These are phyloP conservation scores for Moricandia moricandioides DNA, from an alignment of 345 rosid species.

Conservation along the genomic window DNA sequence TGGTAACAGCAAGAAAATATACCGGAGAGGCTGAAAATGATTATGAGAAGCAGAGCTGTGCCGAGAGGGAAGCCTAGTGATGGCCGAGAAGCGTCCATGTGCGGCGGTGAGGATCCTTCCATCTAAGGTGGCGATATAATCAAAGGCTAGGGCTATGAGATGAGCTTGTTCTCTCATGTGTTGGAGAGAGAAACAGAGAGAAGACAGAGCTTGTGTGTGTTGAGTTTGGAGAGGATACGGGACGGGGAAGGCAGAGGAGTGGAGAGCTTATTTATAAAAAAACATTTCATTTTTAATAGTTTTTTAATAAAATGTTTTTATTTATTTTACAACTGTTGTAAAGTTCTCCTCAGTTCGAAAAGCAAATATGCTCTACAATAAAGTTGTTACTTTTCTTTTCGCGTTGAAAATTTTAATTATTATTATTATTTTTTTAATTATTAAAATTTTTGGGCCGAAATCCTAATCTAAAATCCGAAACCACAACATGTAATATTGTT, in stretches of 20 bases:
- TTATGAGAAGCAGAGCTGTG: conserved; percentile 77
- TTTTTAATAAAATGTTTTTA: not conserved
- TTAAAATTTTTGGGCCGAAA: too few species aligned
- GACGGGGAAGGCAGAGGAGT: conserved; percentile 12
- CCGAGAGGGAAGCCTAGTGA: conserved; percentile 94
- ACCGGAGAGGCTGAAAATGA: conserved; percentile 87
- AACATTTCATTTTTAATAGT: not conserved
- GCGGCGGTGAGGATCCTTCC: conserved; percentile 68
- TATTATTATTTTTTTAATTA: too few species aligned
- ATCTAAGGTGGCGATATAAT: conserved; percentile 34
- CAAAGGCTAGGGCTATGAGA: conserved; percentile 42
- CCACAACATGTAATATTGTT: too few species aligned
- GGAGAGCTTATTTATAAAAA: conserved; percentile 38
- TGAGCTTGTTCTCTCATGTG: conserved; percentile 22
- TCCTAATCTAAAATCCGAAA: too few species aligned
- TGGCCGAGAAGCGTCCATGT: conserved; percentile 76
- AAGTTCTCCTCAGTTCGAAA: conserved; percentile 23
- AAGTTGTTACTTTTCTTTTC: conserved; percentile 33
- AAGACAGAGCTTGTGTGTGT: not conserved
- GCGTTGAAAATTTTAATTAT: conserved; percentile 14
- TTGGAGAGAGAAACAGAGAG: conserved; percentile 6
- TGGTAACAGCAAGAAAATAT: conserved; percentile 98
- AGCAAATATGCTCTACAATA: conserved; percentile 40
- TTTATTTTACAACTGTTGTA: conserved; percentile 23
- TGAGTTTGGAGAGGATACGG: conserved; percentile 13